A percentile compares a stretch with the other conserved stretches of the same genome.
Evolutionary conservation across 495 filamentous ascomycete genomes (phyloP).

Genomic region (Talaromyces nanjingensis): DNA sequence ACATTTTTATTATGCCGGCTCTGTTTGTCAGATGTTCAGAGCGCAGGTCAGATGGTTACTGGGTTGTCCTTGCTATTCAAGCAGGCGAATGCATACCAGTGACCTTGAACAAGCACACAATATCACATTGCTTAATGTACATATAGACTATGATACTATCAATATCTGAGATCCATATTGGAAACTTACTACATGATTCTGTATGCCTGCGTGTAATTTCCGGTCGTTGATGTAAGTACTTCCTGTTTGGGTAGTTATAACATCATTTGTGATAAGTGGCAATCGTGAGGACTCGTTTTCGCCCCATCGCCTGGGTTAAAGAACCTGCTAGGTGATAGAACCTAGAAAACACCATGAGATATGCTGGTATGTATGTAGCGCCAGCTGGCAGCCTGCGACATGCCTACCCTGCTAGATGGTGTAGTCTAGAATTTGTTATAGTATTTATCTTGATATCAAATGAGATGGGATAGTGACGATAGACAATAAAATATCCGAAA

Average conservation of each 20-base stretch:
- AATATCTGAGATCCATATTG: background rate
- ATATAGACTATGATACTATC: background rate
- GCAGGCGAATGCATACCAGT: background rate
- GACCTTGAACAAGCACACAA: background rate
- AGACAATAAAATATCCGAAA: background rate
- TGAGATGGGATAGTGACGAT: background rate
- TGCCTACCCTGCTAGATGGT: background rate
- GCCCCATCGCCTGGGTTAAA: background rate
- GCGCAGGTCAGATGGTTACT: background rate
- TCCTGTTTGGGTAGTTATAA: background rate
- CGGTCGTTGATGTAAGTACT: background rate
- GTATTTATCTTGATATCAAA: background rate
- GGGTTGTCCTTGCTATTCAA: background rate
- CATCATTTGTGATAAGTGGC: background rate
- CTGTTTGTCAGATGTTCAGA: background rate
- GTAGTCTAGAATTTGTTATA: background rate
- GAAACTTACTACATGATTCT: background rate
- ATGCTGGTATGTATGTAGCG: background rate
- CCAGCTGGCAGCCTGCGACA: background rate
- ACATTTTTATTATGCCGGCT: background rate
- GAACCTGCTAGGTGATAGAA: background rate
- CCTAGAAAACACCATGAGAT: background rate
- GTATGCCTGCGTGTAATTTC: background rate
- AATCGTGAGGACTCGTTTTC: background rate
- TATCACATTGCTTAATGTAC: background rate